Conservation (phyloP, 1,139 yeast genomes). For the Nadsonia starkeyi-henricii region DNA sequence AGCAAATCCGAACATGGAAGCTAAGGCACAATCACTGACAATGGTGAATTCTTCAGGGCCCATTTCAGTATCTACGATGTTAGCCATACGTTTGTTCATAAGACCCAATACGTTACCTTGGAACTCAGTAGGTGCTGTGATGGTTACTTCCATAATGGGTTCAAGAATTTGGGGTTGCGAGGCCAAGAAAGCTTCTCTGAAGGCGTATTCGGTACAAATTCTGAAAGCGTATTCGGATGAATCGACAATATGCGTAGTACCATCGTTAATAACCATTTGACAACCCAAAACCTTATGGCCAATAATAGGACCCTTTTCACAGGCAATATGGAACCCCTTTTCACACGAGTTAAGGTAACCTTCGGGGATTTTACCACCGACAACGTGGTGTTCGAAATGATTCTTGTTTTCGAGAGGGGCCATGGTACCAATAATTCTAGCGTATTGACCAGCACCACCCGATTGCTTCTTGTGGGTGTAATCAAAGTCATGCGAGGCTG, state of each 20-base stretch:
- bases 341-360: conserved; percentile 89
- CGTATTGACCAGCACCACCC: conserved; percentile 99
- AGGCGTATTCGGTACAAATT: conserved; percentile 85
- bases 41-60: conserved; percentile 91
- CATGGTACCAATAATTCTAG: conserved; percentile 85
- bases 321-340: conserved; percentile 89
- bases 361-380: conserved; percentile 95
- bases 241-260: conserved; percentile 95
- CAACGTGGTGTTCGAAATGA: conserved; percentile 70
- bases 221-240: conserved; percentile 92
- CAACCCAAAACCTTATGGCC: conserved; percentile 92
- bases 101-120: conserved; percentile 89
- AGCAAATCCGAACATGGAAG: conserved; percentile 92
- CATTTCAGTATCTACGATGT: conserved; percentile 86
- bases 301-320: conserved; percentile 91
- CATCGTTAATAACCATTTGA: conserved; percentile 88
- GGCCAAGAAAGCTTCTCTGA: conserved; percentile 74
- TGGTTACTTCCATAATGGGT: conserved; percentile 89
- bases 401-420: conserved; percentile 50
- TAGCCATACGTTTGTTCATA: conserved; percentile 82
- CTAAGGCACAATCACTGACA: conserved; percentile 87
- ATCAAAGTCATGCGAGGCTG: conserved; percentile 65
- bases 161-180: conserved; percentile 84
- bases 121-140: conserved; percentile 92
- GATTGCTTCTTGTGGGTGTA: conserved; percentile 94